phyloP scores from a whole-genome alignment of 208 protist genomes.

The Leishmania gerbilli region DNA sequence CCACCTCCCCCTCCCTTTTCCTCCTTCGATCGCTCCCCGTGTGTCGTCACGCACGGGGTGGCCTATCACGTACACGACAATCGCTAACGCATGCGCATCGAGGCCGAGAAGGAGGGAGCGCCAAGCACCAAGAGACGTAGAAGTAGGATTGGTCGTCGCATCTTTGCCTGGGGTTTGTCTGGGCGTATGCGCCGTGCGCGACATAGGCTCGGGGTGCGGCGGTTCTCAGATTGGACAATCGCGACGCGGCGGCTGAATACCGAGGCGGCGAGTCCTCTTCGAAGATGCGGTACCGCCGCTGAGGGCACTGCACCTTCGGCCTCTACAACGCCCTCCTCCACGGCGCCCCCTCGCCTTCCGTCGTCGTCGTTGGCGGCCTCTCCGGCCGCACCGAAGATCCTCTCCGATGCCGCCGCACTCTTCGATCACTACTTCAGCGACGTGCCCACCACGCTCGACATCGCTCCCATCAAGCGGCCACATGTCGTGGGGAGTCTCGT shows the following conservation, averaged over 20 bases:
- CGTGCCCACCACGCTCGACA: conserved; percentile 24
- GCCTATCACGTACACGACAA: background rate
- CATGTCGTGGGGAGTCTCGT: conserved; percentile 23
- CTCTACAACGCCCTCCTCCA: background rate
- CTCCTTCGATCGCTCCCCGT: background rate
- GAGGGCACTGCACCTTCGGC: background rate
- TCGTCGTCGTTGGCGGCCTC: background rate
- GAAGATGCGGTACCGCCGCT: background rate
- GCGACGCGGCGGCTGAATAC: background rate
- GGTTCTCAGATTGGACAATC: background rate
- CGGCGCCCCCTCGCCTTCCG: background rate
- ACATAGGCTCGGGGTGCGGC: background rate
- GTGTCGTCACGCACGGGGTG: background rate
- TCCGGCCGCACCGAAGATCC: background rate
- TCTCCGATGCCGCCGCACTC: background rate
- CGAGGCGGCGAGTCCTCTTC: background rate
- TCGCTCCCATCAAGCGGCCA: conserved; percentile 28
- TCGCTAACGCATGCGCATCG: background rate
- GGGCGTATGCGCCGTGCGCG: background rate
- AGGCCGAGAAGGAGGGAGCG: background rate
- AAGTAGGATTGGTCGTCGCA: background rate
- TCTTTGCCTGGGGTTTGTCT: background rate
- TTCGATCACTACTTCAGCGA: conserved; percentile 19
- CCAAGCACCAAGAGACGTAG: background rate
- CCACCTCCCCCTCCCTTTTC: background rate